These are phyloP conservation scores for Lentinula sp. DNA, from an alignment of 768 basidiomycete genomes.

Conservation along the genomic window DNA sequence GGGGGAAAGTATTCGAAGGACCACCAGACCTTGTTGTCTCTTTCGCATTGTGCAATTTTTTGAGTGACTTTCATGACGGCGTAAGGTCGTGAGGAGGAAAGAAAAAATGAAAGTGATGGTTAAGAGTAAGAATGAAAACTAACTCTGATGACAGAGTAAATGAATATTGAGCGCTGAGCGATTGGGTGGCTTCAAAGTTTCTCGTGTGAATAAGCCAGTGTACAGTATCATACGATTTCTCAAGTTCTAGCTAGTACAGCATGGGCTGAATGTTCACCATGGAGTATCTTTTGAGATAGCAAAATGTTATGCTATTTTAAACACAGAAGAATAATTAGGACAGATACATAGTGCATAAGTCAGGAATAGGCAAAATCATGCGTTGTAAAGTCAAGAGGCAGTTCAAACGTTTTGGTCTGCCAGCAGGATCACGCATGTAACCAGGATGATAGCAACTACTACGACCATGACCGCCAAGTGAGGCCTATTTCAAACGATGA, in stretches of 20 bases:
- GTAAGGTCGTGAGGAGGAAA: conserved; percentile 17
- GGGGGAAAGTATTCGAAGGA: conserved; percentile 99
- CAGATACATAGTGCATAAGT: no score
- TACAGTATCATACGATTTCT: background rate
- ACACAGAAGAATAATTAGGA: no score
- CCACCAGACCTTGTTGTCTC: conserved; percentile 92
- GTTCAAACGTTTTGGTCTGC: conserved; percentile 20
- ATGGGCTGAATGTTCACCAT: background rate
- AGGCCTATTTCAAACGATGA: conserved; percentile 24
- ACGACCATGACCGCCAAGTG: conserved; percentile 47
- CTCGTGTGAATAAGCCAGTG: background rate
- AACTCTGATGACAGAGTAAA: background rate
- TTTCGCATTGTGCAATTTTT: conserved; percentile 82
- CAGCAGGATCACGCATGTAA: conserved; percentile 46
- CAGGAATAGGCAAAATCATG: no score
- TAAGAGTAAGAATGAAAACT: background rate
- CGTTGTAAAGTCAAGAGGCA: background rate
- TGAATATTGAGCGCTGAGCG: background rate
- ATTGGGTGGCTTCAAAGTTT: background rate
- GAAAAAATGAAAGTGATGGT: conserved; percentile 9
- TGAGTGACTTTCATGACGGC: conserved; percentile 85
- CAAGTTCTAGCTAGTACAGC: no score
- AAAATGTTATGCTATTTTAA: no score
- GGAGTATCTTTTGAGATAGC: no score
- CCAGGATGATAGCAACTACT: conserved; percentile 41